Evolutionary conservation across 306 rosid species (phyloP), one percentile per base, ranked within the genome.

Genomic region (cucumber (Cucumis sativus)): DNA sequence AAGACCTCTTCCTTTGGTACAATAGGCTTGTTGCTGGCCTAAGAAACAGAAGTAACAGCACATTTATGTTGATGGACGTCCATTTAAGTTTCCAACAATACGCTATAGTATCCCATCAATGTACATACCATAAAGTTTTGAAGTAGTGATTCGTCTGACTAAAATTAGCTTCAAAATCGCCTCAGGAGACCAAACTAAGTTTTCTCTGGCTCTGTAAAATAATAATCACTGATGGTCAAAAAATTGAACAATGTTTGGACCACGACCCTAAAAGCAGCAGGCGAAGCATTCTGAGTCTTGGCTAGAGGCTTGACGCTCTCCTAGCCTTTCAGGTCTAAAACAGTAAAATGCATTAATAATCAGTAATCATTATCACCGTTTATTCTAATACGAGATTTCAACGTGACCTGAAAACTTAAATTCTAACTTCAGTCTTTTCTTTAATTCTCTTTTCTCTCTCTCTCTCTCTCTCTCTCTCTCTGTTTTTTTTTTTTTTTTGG

Each of bases 1-100:
- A 88, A 73, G 35, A 84, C 78, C 89, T 93, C 98, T 30, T 87
- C 77, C 86, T 91, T 93, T 35, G 93, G 91, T 55, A 83, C 66
- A 74, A 86, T 17, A 33, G 60, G 79, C 56, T 80, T 82, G 78
- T 88, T 79, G 89, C 80, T 39, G 68, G 37, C 81, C 82, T 15
- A 83, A 60, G n/a, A 75, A 79, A 54, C 78, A 76, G 45, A 76
- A 76, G 45, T 57, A 76, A 40, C 15, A 60, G 59, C 17, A 4
- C 51, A 1, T 59, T 41, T 43, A 73, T 58, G 54, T 40, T 23
- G 37, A 49, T 73, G 45, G 6, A 73, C 18, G 35, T 30, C 51
- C 75, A 79, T 68, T 78, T 60, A 71, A 59, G 56, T 30, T 58
- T 33, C 70, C 40, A 6, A 14, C 15, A 41, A 16, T 17, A 47